These are phyloP conservation scores for Samsoniella hepiali DNA, from an alignment of 2,329 filamentous ascomycete genomes.

Conservation along the genomic window DNA sequence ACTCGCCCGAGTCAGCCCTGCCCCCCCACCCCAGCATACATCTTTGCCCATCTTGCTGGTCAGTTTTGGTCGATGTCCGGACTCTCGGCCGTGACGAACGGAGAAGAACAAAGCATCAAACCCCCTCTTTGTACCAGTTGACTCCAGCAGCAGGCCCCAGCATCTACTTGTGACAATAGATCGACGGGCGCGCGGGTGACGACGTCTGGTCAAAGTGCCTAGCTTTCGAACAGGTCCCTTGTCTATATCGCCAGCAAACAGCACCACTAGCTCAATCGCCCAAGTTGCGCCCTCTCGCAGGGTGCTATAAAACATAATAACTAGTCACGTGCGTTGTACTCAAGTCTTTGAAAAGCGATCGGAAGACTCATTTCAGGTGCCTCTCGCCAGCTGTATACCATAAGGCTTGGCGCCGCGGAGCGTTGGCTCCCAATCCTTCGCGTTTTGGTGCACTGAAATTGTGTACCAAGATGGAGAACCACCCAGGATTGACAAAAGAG, in stretches of 20 bases:
- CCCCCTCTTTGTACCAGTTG: too few species aligned
- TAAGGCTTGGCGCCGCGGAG: neutral
- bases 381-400: neutral
- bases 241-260: neutral
- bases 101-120: neutral
- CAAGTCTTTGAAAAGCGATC: neutral
- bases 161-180: neutral
- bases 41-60: neutral
- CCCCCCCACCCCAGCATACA: neutral
- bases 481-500: neutral
- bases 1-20: neutral
- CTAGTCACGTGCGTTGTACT: neutral
- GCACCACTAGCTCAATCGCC: too few species aligned
- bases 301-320: too few species aligned
- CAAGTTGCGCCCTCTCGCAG: too few species aligned
- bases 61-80: neutral
- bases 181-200: neutral
- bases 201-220: neutral
- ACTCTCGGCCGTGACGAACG: neutral
- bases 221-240: neutral
- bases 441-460: neutral
- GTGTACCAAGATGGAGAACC: neutral
- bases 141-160: neutral
- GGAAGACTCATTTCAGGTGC: too few species aligned
- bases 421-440: neutral